Base-by-base conservation (phyloP, 139 green algal species). In the Closterium sp. region DNA sequence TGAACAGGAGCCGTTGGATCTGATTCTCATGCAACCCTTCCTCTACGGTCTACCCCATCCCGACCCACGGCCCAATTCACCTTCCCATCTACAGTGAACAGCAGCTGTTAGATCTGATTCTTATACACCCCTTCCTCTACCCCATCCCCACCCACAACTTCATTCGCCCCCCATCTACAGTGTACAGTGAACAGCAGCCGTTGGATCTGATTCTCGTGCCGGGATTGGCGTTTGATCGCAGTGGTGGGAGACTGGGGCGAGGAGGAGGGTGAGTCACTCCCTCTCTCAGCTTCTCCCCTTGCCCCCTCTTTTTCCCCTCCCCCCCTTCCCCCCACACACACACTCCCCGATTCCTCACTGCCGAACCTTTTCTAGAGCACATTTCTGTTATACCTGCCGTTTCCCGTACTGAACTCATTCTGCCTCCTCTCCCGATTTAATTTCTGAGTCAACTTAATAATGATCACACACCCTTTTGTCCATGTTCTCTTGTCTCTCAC, bases 191-290 rank as follows among this genome's bases (percentile, higher is more conserved):
- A 24, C 31, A 89, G 31, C 13, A 89, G 86, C 86, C 86, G 17
- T 24, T 89, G 86, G 86, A 89, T 89, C 17, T 89, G 86, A 34
- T 89, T 34, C 86, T 89, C 2, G 86, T 89, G 86, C 86, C 86
- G 31, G 86, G 86, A 5, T 24, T 89, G 31, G 86, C 86, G 86
- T 89, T 89, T 38, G 86, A 89, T 24, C 4, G 86, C 62, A 79
- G 62, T 4, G 62, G 62, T 79, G 62, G 62, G 62, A 79, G 62
- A 27, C 62, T 79, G 62, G 62, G 62, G 11, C 62, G 62, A 24
- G 62, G 62, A 79, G 62, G 62, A 79, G 62, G 62, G 62, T 79
- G 17, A 79, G 62, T 79, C 62, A 27, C 62, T 27, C 19, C 62
- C 17, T 27, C 17, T 79, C 62, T 5, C 62, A 13, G 50, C 50